A percentile compares a stretch with the other conserved stretches of the same genome.
Conservation (phyloP, 805 yeast species). For the Saccharomycopsis oosterbeekiorum region DNA sequence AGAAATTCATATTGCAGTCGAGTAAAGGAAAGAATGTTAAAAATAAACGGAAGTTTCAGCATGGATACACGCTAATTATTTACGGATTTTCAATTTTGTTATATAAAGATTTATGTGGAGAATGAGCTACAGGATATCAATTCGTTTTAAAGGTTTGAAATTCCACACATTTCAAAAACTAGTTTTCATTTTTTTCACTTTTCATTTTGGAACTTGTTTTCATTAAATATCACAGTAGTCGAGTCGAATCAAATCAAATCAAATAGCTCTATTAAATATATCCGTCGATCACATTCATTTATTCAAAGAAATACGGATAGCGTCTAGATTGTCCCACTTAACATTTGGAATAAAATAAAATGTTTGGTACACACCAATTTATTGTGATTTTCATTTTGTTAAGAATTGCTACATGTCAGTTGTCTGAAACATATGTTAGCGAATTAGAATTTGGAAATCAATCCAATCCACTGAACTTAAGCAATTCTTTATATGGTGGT, state of each 20-base stretch:
- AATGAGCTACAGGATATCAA: not conserved
- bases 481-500: not conserved
- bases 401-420: not conserved
- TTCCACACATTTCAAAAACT: not conserved
- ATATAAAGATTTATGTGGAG: not conserved
- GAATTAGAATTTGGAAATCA: not conserved
- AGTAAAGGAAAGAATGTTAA: not conserved
- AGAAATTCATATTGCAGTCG: not conserved
- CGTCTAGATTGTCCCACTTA: not conserved
- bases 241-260: too few species aligned
- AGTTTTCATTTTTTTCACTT: not conserved
- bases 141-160: not conserved
- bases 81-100: not conserved
- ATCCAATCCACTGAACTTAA: not conserved
- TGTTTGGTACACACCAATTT: not conserved
- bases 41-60: not conserved
- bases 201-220: not conserved
- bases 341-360: not conserved
- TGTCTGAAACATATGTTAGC: not conserved
- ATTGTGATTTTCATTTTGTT: not conserved
- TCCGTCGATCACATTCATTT: too few species aligned
- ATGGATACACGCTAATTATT: not conserved
- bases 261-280: too few species aligned
- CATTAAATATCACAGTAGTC: not conserved
- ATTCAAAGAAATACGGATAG: too few species aligned